These are phyloP conservation scores for Lachnellula cervina DNA, from an alignment of 2,329 filamentous ascomycete genomes.

Conservation along the genomic window DNA sequence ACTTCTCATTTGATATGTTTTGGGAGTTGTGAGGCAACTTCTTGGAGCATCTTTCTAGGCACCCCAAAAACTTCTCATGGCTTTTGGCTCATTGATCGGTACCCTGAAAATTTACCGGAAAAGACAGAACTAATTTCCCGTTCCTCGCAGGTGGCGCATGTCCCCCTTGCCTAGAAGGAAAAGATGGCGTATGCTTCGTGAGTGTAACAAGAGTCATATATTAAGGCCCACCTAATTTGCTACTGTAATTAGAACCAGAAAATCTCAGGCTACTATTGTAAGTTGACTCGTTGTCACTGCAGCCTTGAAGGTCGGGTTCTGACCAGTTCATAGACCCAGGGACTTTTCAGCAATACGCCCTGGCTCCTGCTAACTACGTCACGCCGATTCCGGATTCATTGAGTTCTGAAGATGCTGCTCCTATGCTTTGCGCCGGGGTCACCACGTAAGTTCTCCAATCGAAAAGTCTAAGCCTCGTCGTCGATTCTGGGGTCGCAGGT, in stretches of 20 bases:
- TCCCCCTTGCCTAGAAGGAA: conserved; percentile 47
- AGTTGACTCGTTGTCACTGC: background rate
- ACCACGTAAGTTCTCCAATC: conserved; percentile 41
- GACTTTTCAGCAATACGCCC: conserved; percentile 67
- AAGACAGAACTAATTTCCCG: too few species aligned
- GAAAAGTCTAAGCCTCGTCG: conserved; percentile 2
- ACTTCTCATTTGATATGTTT: too few species aligned
- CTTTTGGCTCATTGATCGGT: too few species aligned
- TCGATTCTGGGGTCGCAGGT: conserved; percentile 9
- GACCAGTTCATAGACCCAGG: conserved; percentile 42
- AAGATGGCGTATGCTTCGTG: conserved; percentile 62
- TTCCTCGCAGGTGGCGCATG: conserved; percentile 38
- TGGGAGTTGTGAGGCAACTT: too few species aligned
- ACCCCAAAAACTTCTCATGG: too few species aligned
- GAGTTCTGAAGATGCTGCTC: conserved; percentile 56
- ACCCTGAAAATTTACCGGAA: too few species aligned
- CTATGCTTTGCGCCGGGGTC: conserved; percentile 63
- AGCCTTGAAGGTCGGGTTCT: background rate
- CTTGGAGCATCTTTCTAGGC: too few species aligned
- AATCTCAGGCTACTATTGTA: conserved; percentile 60
- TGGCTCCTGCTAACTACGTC: conserved; percentile 62
- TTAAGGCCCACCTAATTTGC: conserved; percentile 6
- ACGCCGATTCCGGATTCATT: conserved; percentile 63
- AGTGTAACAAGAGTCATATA: conserved; percentile 29
- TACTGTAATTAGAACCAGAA: conserved; percentile 39